Evolutionary conservation across 2,329 filamentous ascomycete genomes (phyloP).

Genomic region (Apiospora sp.): DNA sequence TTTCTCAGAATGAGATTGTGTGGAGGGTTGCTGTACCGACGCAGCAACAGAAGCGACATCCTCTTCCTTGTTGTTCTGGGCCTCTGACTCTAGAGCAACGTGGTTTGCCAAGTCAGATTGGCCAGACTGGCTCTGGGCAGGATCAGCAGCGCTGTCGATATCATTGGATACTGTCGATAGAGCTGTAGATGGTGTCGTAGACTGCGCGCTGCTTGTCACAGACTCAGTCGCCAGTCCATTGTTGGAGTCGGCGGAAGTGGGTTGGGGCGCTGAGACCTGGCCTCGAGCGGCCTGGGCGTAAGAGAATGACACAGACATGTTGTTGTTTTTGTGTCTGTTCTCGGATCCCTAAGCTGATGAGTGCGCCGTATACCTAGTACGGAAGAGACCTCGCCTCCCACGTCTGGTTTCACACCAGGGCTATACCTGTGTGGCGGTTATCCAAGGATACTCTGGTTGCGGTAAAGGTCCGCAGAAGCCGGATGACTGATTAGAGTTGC

Average conservation of each 20-base stretch:
- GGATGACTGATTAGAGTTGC: conserved; percentile 1
- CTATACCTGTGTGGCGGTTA: conserved; percentile 13
- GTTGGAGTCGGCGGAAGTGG: conserved; percentile 25
- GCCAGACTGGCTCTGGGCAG: conserved; percentile 6
- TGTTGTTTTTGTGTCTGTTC: conserved; percentile 29
- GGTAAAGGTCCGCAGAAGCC: neutral
- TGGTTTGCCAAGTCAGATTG: conserved; percentile 35
- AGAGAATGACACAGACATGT: conserved; percentile 73
- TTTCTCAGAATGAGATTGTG: conserved; percentile 29
- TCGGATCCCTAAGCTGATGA: neutral
- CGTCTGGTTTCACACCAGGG: conserved; percentile 21
- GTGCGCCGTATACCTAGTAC: conserved; percentile 22
- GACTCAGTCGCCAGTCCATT: conserved; percentile 46
- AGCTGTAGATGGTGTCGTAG: conserved; percentile 43
- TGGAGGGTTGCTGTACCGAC: neutral
- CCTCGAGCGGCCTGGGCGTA: conserved; percentile 97
- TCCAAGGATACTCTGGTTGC: conserved; percentile 1
- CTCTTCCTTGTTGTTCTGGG: conserved; percentile 6
- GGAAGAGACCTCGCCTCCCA: conserved; percentile 24
- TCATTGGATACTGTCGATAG: conserved; percentile 48
- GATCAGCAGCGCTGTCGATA: conserved; percentile 36
- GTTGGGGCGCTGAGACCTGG: conserved; percentile 53
- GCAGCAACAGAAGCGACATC: neutral
- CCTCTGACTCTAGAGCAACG: conserved; percentile 22
- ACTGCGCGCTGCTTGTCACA: conserved; percentile 44